Evolutionary conservation across 1,284 basidiomycete genomes (phyloP).

Genomic region (Trametes sp.): DNA sequence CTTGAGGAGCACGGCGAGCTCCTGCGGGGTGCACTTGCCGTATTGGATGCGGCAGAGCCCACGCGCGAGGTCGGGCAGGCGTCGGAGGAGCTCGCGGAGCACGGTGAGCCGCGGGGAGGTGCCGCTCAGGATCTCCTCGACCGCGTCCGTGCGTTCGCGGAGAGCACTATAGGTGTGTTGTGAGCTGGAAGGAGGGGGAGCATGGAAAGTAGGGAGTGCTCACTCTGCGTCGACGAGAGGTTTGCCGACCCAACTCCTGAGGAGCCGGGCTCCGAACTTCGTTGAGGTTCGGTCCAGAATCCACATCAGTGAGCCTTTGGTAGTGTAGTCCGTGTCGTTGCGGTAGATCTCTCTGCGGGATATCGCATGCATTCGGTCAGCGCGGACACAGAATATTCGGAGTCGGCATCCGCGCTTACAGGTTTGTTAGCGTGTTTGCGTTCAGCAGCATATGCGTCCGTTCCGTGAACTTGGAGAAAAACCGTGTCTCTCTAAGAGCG

Average conservation of each 20-base stretch:
- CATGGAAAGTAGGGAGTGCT: not conserved
- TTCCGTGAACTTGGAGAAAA: constrained; percentile 83
- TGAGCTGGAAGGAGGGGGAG: not conserved
- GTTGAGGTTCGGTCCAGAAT: constrained; percentile 89
- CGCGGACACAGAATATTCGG: no score
- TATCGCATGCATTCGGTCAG: not conserved
- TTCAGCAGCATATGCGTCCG: constrained; percentile 89
- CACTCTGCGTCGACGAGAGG: constrained; percentile 84
- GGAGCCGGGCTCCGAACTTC: constrained; percentile 85
- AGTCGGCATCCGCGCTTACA: no score
- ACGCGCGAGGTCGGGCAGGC: constrained; percentile 88
- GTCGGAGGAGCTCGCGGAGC: constrained; percentile 75
- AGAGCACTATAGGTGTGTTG: constrained; percentile 58
- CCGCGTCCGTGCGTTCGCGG: constrained; percentile 81
- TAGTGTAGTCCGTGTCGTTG: constrained; percentile 84
- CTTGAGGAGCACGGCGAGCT: constrained; percentile 80
- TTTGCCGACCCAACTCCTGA: constrained; percentile 88
- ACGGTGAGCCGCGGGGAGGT: constrained; percentile 64
- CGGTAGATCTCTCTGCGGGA: constrained; percentile 79
- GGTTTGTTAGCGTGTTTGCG: constrained; percentile 87
- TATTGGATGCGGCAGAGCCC: constrained; percentile 93
- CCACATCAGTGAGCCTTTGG: constrained; percentile 85
- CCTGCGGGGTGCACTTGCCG: constrained; percentile 88
- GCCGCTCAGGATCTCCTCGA: constrained; percentile 80
- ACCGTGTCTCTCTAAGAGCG: constrained; percentile 75